Percentiles rank a stretch among this genome's conserved stretches.
Conservation (phyloP, 495 filamentous ascomycete species). For the Trichoderma asperelloides region DNA sequence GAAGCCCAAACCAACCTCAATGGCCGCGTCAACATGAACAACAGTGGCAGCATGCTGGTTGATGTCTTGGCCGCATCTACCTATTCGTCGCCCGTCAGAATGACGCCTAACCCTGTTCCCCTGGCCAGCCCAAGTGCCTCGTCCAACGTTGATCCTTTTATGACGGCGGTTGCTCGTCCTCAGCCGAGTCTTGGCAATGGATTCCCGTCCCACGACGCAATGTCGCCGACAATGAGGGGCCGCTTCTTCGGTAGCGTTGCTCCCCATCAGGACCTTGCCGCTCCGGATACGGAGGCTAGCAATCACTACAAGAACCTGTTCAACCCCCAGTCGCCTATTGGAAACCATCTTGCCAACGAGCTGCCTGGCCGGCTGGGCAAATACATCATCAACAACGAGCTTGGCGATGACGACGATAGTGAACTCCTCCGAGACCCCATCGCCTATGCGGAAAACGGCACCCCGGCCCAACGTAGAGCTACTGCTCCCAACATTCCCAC, state of each 20-base stretch:
- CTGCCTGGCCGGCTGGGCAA: conserved; percentile 68
- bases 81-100: conserved; percentile 26
- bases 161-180: background rate
- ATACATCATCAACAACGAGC: conserved; percentile 75
- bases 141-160: conserved; percentile 43
- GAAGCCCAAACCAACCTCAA: conserved; percentile 69
- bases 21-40: conserved; percentile 68
- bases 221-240: conserved; percentile 55
- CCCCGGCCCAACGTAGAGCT: conserved; percentile 27
- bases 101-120: conserved; percentile 11
- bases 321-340: conserved; percentile 76
- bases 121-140: background rate
- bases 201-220: conserved; percentile 63
- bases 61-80: conserved; percentile 51
- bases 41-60: conserved; percentile 70
- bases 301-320: conserved; percentile 66
- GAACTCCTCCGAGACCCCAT: conserved; percentile 77
- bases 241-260: conserved; percentile 29
- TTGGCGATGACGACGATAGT: conserved; percentile 68
- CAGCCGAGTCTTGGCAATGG: conserved; percentile 37
- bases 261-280: conserved; percentile 41
- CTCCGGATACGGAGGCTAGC: conserved; percentile 47
- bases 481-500: conserved; percentile 70
- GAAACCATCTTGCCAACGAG: conserved; percentile 56
- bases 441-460: conserved; percentile 72